Conservation (phyloP, 1,139 yeast species). For the Suhomyces anneliseae region DNA sequence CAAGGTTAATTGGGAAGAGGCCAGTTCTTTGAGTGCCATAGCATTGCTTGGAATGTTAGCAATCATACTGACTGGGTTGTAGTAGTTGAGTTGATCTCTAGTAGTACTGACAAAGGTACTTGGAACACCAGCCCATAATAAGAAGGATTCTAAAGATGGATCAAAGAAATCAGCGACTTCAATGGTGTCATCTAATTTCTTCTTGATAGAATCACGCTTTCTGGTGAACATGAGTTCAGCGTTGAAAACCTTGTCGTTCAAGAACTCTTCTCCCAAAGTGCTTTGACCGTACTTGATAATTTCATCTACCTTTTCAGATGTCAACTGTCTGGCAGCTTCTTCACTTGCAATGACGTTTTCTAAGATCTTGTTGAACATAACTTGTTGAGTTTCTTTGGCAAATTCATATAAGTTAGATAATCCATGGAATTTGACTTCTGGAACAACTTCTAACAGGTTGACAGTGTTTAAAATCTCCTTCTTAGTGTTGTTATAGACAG, state of each 20-base stretch:
- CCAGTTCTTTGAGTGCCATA: constrained; percentile 32
- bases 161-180: constrained; percentile 74
- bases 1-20: constrained; percentile 42
- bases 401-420: constrained; percentile 66
- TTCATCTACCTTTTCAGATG: constrained; percentile 58
- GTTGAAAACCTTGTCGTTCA: constrained; percentile 67
- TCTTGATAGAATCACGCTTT: constrained; percentile 60
- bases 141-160: constrained; percentile 62
- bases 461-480: constrained; percentile 54
- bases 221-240: constrained; percentile 84
- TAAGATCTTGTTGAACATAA: constrained; percentile 63
- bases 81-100: constrained; percentile 30
- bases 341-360: constrained; percentile 69
- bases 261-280: constrained; percentile 56
- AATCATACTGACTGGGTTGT: constrained; percentile 37
- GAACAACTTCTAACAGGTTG: constrained; percentile 50
- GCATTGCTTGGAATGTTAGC: constrained; percentile 35
- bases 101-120: constrained; percentile 30
- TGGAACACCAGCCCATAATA: constrained; percentile 45
- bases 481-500: constrained; percentile 63
- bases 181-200: constrained; percentile 59
- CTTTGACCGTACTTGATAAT: constrained; percentile 65
- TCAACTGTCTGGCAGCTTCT: constrained; percentile 59
- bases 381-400: constrained; percentile 67
- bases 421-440: constrained; percentile 56